Evolutionary conservation across 768 basidiomycete genomes (phyloP).

Genomic region (Leccinum rimulosum): DNA sequence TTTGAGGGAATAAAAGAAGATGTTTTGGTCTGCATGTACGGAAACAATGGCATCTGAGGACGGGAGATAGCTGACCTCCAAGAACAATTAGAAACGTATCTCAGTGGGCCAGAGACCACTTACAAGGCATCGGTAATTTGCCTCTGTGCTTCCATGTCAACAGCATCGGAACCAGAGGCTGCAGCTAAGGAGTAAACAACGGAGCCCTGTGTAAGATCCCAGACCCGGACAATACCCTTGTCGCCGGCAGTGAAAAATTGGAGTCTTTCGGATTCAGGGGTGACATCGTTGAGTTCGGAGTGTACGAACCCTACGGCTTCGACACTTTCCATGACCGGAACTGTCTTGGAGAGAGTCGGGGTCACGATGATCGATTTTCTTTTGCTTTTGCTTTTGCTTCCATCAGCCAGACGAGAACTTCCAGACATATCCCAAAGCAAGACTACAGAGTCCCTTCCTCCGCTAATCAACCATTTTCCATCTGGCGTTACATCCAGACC

Average conservation of each 20-base stretch:
- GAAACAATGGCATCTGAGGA: slow-evolving; percentile 67
- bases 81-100: slow-evolving; percentile 16
- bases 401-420: slow-evolving; percentile 1
- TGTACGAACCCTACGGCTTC: slow-evolving; percentile 79
- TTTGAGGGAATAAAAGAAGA: slow-evolving; percentile 83
- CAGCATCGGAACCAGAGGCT: slow-evolving; percentile 32
- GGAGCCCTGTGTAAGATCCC: slow-evolving; percentile 72
- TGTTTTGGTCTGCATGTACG: slow-evolving; percentile 95
- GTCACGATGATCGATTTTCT: slow-evolving; percentile 45
- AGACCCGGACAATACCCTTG: slow-evolving; percentile 80
- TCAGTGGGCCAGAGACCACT: slow-evolving; percentile 32
- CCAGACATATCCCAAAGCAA: slow-evolving; percentile 81
- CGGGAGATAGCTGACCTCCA: slow-evolving; percentile 59
- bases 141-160: slow-evolving; percentile 72
- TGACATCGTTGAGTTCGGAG: slow-evolving; percentile 45
- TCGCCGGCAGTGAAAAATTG: slow-evolving; percentile 90
- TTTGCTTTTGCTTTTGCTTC: slow-evolving; percentile 31
- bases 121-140: slow-evolving; percentile 85
- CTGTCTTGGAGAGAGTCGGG: slow-evolving; percentile 71
- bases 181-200: slow-evolving; percentile 58
- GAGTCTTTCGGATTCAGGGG: slow-evolving; percentile 36
- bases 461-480: slow-evolving; percentile 87
- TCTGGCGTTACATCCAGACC: slow-evolving; percentile 83
- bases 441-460: slow-evolving; percentile 90
- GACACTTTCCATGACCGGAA: slow-evolving; percentile 80